phyloP scores from a whole-genome alignment of 176 grass and related monocot species.

The Bolboschoenus planiculmis region DNA sequence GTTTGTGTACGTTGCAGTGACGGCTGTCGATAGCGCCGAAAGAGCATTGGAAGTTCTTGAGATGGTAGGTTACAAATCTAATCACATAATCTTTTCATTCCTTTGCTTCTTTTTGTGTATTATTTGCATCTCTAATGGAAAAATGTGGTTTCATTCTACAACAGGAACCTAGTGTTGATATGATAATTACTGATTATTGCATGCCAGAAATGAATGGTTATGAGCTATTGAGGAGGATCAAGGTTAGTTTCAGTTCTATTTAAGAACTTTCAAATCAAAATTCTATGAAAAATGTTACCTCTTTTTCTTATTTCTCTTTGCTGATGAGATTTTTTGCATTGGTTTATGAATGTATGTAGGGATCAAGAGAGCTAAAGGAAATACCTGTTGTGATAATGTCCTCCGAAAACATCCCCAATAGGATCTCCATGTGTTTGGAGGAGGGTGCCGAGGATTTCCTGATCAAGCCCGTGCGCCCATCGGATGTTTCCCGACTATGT shows the following conservation, averaged over 20 bases:
- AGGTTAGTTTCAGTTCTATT: conserved; percentile 27
- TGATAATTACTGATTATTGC: conserved; percentile 98
- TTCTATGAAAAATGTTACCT: not conserved
- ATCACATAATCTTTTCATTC: not conserved
- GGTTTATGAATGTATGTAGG: conserved; percentile 23
- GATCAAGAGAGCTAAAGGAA: conserved; percentile 55
- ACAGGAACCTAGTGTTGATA: conserved; percentile 78
- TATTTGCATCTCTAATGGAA: not conserved
- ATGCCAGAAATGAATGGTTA: conserved; percentile 99
- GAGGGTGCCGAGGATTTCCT: conserved; percentile 90
- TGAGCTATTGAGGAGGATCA: conserved; percentile 80
- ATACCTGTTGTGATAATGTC: conserved; percentile 99
- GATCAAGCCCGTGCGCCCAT: conserved; percentile 63
- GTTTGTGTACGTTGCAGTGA: conserved; percentile 46
- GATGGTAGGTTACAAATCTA: conserved; percentile 27
- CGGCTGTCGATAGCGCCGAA: conserved; percentile 82
- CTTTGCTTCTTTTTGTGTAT: not conserved
- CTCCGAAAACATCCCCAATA: conserved; percentile 73
- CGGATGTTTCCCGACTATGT: conserved; percentile 61
- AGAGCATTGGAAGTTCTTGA: conserved; percentile 70
- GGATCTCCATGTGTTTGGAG: conserved; percentile 76
- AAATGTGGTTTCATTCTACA: not conserved
- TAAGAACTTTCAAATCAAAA: not conserved
- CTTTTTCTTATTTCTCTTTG: not conserved
- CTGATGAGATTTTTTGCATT: not conserved